phyloP scores from a whole-genome alignment of 495 filamentous ascomycete species.

The Penicillium coprophilum region DNA sequence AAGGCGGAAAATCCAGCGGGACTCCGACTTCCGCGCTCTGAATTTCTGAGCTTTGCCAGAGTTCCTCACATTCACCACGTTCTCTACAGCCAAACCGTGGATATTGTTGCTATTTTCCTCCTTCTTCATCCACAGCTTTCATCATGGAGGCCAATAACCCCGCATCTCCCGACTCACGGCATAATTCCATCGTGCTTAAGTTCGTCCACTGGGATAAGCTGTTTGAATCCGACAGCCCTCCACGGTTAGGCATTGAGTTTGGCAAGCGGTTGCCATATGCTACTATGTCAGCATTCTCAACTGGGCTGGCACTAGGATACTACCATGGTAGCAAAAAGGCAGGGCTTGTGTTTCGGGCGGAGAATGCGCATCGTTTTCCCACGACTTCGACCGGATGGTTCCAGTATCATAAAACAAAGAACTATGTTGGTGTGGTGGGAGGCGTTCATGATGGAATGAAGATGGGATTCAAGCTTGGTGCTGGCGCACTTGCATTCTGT shows the following conservation, averaged over 20 bases:
- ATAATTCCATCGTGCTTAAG: conserved; percentile 30
- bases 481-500: conserved; percentile 67
- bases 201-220: conserved; percentile 43
- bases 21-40: conserved; percentile 1
- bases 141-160: conserved; percentile 31
- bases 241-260: conserved; percentile 65
- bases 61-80: conserved; percentile 7
- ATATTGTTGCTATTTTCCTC: not conserved
- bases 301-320: conserved; percentile 68
- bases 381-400: conserved; percentile 84
- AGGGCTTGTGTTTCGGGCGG: conserved; percentile 81
- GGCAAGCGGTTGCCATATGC: conserved; percentile 63
- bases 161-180: conserved; percentile 14
- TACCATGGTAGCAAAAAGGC: conserved; percentile 70
- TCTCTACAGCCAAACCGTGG: not conserved
- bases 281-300: conserved; percentile 55
- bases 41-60: conserved; percentile 6
- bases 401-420: conserved; percentile 96
- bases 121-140: conserved; percentile 3
- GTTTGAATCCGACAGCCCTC: conserved; percentile 44
- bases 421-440: conserved; percentile 75
- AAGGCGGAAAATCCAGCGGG: conserved; percentile 24
- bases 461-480: conserved; percentile 67
- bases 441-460: conserved; percentile 73
- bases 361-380: conserved; percentile 91